Evolutionary conservation across 2,329 filamentous ascomycete species (phyloP).

Genomic region (Talaromyces funiculosus): DNA sequence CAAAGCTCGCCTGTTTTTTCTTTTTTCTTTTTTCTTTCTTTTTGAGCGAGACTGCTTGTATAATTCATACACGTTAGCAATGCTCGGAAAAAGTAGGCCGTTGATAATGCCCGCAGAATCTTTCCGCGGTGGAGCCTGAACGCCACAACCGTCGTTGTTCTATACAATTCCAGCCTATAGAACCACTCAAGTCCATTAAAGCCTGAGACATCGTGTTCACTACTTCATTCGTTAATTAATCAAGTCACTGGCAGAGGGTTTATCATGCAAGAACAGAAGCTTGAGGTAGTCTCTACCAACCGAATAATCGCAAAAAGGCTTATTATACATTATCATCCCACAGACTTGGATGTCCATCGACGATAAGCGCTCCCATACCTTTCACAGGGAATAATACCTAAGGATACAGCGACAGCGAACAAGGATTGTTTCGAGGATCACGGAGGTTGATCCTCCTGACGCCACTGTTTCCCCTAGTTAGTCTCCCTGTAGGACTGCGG

Average conservation of each 20-base stretch:
- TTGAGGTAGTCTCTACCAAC: no score
- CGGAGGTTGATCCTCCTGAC: conserved; percentile 47
- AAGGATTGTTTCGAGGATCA: conserved; percentile 50
- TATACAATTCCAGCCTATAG: not conserved
- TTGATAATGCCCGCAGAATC: conserved; percentile 8
- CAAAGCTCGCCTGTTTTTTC: no score
- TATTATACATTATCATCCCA: no score
- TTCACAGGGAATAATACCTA: no score
- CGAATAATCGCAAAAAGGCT: no score
- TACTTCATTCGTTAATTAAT: not conserved
- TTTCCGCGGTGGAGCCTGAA: conserved; percentile 6
- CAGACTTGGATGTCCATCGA: not conserved
- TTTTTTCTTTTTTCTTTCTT: no score
- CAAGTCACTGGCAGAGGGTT: no score
- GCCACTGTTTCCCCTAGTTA: conserved; percentile 38
- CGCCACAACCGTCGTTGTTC: not conserved
- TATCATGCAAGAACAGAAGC: not conserved
- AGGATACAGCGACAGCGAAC: no score
- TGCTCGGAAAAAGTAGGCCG: no score
- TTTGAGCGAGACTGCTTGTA: no score
- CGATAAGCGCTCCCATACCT: not conserved
- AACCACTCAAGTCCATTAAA: not conserved
- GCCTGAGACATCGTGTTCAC: not conserved
- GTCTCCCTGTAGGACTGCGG: not conserved
- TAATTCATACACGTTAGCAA: no score